phyloP scores from a whole-genome alignment of 2,329 filamentous ascomycete genomes.

The Rhynchosporium agropyri region DNA sequence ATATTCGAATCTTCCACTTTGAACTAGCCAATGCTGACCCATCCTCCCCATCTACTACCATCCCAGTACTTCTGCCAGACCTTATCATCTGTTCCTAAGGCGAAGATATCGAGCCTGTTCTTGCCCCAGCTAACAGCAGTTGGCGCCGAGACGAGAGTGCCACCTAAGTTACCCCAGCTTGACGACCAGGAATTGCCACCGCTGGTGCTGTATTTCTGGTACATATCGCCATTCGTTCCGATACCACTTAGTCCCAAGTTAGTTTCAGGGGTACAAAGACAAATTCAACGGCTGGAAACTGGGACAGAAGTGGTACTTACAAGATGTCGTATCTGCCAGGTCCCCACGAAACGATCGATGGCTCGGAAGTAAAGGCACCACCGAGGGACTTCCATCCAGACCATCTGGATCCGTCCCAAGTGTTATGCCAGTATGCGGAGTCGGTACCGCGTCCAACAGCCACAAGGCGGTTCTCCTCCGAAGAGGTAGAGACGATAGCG shows the following conservation, averaged over 20 bases:
- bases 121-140: constrained; percentile 15
- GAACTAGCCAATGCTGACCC: neutral
- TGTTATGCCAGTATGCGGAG: constrained; percentile 13
- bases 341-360: constrained; percentile 33
- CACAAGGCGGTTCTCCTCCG: constrained; percentile 9
- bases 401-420: constrained; percentile 20
- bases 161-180: constrained; percentile 17
- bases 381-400: constrained; percentile 24
- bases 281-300: too few relatives aligned
- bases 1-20: neutral
- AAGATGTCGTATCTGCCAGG: constrained; percentile 34
- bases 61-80: constrained; percentile 18
- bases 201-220: constrained; percentile 18
- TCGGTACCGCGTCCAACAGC: constrained; percentile 24
- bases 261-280: neutral
- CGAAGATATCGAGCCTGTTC: constrained; percentile 19
- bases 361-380: constrained; percentile 29
- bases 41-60: neutral
- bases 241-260: constrained; percentile 13
- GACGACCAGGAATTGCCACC: constrained; percentile 13
- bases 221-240: constrained; percentile 28
- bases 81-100: constrained; percentile 7
- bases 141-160: constrained; percentile 14
- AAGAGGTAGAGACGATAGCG: constrained; percentile 11
- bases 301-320: neutral